A percentile compares a stretch with the other conserved stretches of the same genome.
phyloP scores from a whole-genome alignment of 1,284 basidiomycete species.

The Blastosporella zonata region DNA sequence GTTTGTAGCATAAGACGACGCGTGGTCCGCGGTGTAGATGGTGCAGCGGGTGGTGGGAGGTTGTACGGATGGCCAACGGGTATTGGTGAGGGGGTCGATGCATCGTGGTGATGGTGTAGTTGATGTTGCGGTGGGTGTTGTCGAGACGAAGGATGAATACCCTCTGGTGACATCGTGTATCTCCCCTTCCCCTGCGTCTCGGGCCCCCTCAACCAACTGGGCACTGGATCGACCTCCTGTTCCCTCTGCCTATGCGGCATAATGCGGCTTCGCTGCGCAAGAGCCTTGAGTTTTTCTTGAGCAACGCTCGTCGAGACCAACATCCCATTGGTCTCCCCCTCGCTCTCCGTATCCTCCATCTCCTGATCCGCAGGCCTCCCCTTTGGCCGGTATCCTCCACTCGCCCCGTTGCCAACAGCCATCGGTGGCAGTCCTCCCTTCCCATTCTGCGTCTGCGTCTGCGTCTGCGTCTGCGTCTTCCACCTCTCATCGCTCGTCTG shows the following conservation, averaged over 20 bases:
- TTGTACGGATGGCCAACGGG: conserved; percentile 71
- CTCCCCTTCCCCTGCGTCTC: conserved; percentile 4
- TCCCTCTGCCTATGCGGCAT: conserved; percentile 12
- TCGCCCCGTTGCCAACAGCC: conserved; percentile 34
- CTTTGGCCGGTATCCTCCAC: conserved; percentile 52
- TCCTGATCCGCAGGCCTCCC: conserved; percentile 66
- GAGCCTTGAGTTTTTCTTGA: conserved; percentile 55
- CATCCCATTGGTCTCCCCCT: conserved; percentile 49
- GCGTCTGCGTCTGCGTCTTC: too few relatives aligned
- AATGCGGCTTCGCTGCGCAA: conserved; percentile 41
- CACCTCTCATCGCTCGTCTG: conserved; percentile 16
- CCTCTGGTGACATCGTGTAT: conserved; percentile 11
- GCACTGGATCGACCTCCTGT: conserved; percentile 26
- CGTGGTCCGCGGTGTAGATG: conserved; percentile 83
- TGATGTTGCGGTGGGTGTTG: conserved; percentile 18
- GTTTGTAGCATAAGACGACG: conserved; percentile 80
- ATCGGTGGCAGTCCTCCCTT: background rate
- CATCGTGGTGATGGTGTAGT: conserved; percentile 20
- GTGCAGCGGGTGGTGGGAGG: conserved; percentile 62
- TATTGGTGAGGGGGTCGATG: conserved; percentile 43
- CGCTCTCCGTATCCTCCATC: conserved; percentile 67
- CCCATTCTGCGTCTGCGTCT: background rate
- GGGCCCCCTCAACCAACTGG: conserved; percentile 25
- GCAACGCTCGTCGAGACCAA: conserved; percentile 63
- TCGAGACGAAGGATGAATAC: conserved; percentile 13